Percentiles rank a stretch among this genome's conserved stretches.
phyloP scores from a whole-genome alignment of 2,329 filamentous ascomycete species.

The Canariomyces notabilis region DNA sequence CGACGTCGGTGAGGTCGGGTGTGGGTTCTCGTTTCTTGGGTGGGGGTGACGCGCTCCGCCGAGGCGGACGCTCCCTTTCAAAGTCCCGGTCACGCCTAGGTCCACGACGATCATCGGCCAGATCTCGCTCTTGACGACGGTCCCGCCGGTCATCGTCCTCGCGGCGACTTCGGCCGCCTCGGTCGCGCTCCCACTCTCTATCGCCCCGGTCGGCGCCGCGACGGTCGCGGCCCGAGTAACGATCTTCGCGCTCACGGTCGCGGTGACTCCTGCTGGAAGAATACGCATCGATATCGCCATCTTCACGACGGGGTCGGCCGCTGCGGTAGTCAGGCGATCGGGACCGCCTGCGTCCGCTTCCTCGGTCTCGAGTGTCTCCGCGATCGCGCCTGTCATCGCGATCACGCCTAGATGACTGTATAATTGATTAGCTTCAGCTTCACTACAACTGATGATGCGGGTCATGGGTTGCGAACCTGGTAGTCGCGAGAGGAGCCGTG shows the following conservation, averaged over 20 bases:
- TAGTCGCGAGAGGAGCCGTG: conserved; percentile 52
- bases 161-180: conserved; percentile 50
- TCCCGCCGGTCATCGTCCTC: conserved; percentile 62
- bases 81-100: conserved; percentile 34
- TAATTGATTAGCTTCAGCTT: not conserved
- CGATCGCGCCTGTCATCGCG: conserved; percentile 32
- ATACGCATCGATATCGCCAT: conserved; percentile 71
- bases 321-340: conserved; percentile 68
- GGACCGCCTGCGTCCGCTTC: conserved; percentile 65
- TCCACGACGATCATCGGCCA: conserved; percentile 53
- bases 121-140: conserved; percentile 32
- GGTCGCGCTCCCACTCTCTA: conserved; percentile 72
- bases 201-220: conserved; percentile 49
- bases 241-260: conserved; percentile 88
- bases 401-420: conserved; percentile 30
- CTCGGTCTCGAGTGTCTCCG: conserved; percentile 32
- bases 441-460: not conserved
- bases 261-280: conserved; percentile 89
- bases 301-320: conserved; percentile 64
- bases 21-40: conserved; percentile 92
- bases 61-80: conserved; percentile 55
- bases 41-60: conserved; percentile 73
- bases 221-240: conserved; percentile 69
- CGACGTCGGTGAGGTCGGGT: conserved; percentile 82
- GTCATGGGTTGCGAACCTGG: conserved; percentile 41